Evolutionary conservation across 2,329 filamentous ascomycete species (phyloP).

Genomic region (Fusarium coicis): DNA sequence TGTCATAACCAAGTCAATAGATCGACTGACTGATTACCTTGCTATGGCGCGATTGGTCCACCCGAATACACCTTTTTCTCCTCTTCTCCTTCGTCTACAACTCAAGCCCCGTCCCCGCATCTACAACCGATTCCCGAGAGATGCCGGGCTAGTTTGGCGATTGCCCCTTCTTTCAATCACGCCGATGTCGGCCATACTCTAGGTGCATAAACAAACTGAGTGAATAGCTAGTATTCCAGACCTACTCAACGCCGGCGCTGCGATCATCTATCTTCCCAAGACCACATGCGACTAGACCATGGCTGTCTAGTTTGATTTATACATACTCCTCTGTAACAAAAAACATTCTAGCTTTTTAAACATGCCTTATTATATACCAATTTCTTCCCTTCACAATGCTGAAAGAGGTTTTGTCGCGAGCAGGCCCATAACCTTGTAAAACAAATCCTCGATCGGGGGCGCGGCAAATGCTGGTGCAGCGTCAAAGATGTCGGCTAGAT

Average conservation of each 20-base stretch:
- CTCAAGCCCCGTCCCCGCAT: constrained; percentile 27
- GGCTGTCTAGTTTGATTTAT: constrained; percentile 29
- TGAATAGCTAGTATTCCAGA: constrained; percentile 20
- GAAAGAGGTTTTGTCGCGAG: constrained; percentile 67
- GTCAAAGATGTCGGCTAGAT: constrained; percentile 77
- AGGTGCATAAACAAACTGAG: constrained; percentile 9
- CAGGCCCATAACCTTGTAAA: constrained; percentile 73
- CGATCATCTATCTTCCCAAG: constrained; percentile 14
- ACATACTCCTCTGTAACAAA: constrained; percentile 20
- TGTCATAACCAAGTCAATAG: constrained; percentile 1
- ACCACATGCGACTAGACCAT: constrained; percentile 22
- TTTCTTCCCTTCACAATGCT: constrained; percentile 33
- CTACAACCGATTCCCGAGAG: constrained; percentile 24
- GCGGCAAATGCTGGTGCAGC: constrained; percentile 74
- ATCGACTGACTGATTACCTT: constrained; percentile 12
- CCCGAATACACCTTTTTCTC: constrained; percentile 26
- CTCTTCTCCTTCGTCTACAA: constrained; percentile 18
- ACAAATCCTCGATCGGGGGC: constrained; percentile 79
- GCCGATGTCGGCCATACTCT: constrained; percentile 26
- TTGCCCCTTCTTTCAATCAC: constrained; percentile 18
- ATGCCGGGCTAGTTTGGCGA: constrained; percentile 29
- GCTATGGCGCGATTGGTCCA: constrained; percentile 52
- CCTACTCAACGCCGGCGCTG: constrained; percentile 33
- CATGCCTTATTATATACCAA: constrained; percentile 20
- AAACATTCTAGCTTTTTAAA: constrained; percentile 23